Evolutionary conservation across 2,329 filamentous ascomycete genomes (phyloP), one percentile per base, ranked within the genome.

Genomic region (Paraconiothyrium sp.): DNA sequence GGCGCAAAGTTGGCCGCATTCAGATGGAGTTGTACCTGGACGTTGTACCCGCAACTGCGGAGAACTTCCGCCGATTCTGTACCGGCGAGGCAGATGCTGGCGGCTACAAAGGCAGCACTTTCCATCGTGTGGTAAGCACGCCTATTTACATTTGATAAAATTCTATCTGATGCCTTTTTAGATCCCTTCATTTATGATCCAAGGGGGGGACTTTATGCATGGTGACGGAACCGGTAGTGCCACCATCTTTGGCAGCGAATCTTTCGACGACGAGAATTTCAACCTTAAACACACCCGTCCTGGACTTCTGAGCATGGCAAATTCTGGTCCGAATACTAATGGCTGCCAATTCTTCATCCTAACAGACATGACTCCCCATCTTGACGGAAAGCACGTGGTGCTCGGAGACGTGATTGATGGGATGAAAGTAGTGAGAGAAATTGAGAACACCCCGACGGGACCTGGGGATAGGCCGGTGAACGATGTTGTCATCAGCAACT

Each of bases 301-400:
- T 65, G 89, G 93, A 27, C 22, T 59, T 3, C 43, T 59, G 4
- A 59, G 57, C 24, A 59, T 55, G 57, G 51, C 57, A 0, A 49
- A 81, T 79, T 50, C 84, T 84, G 16, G 84, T 92, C 71, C 90
- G 90, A 52, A 61, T n/a, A 57, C 59, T 48, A 97, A 97, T 80
- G 91, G 92, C 22, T 96, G 92, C 77, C 94, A 97, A 78, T 97
- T 97, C 83, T 97, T 97, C 81, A 88, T 97, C 61, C 97, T 94
- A 0, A 80, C 97, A 58, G 92, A 88, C 67, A 82, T 83, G 60
- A 92, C 92, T 35, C 88, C 92, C 10, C 55, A 58, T 50, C 57
- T 64, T 7, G 62, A 67, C 20, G 63, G 63, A 39, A 57, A 60
- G 54, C 65, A 62, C 30, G 60, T 67, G 6, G 63, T 61, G 22